Evolutionary conservation across 106 monocot genomes (phyloP).

Genomic region (Narthecium ossifragum): DNA sequence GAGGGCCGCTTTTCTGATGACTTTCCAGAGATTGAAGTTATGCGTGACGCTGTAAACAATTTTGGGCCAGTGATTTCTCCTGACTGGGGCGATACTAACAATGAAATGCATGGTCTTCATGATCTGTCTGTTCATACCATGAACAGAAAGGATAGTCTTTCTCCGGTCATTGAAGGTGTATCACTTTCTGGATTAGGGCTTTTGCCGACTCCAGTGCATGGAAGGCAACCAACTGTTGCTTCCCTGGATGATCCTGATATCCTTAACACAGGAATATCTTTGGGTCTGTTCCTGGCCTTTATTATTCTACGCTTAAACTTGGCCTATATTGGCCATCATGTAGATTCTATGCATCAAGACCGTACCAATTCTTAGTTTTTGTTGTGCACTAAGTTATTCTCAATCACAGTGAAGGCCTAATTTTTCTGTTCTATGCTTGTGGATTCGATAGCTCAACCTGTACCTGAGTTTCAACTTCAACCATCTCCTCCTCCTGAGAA

Average conservation of each 20-base stretch:
- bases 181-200: conserved; percentile 20
- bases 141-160: conserved; percentile 18
- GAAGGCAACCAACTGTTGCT: conserved; percentile 5
- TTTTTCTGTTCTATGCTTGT: background rate
- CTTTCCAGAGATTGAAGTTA: conserved; percentile 33
- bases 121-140: conserved; percentile 10
- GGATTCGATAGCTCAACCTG: conserved; percentile 16
- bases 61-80: background rate
- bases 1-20: conserved; percentile 10
- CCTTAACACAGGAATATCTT: conserved; percentile 12
- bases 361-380: too few species aligned
- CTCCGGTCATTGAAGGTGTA: conserved; percentile 27
- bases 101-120: conserved; percentile 5
- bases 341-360: too few species aligned
- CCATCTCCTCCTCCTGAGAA: conserved; percentile 32
- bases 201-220: background rate
- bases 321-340: background rate
- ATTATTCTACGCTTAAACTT: background rate
- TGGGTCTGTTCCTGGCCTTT: conserved; percentile 21
- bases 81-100: conserved; percentile 7
- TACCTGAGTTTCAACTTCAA: conserved; percentile 34
- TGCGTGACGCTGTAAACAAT: conserved; percentile 38
- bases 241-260: conserved; percentile 19
- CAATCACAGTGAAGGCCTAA: too few species aligned
- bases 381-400: too few species aligned